A percentile compares a stretch with the other conserved stretches of the same genome.
Conservation (phyloP, 2,329 filamentous ascomycete genomes). For the Coleophoma eucalyptorum region DNA sequence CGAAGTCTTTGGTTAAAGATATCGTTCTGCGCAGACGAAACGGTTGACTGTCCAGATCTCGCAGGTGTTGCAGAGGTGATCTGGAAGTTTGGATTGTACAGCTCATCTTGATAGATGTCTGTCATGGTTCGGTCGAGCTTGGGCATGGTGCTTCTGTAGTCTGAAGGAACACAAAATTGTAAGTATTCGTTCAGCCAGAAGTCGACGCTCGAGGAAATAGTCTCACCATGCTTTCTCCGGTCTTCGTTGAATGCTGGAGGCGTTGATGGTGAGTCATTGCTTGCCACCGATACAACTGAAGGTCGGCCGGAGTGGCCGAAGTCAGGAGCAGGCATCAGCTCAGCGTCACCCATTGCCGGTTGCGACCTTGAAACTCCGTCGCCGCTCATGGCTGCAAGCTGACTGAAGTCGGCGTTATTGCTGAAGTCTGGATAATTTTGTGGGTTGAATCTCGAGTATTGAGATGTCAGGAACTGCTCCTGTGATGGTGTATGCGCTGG, state of each 20-base stretch:
- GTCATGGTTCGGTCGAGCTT: conserved; percentile 86
- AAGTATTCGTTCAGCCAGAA: conserved; percentile 62
- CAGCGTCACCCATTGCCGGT: conserved; percentile 14
- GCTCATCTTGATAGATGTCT: conserved; percentile 78
- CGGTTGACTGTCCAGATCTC: conserved; percentile 36
- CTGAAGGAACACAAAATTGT: conserved; percentile 45
- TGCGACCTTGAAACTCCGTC: conserved; percentile 11
- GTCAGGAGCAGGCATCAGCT: conserved; percentile 25
- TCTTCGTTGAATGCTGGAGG: conserved; percentile 48
- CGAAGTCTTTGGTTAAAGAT: conserved; percentile 74
- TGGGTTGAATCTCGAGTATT: conserved; percentile 30
- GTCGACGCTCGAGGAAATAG: conserved; percentile 22
- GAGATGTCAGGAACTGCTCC: conserved; percentile 23
- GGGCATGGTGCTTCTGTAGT: conserved; percentile 57
- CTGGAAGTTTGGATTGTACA: conserved; percentile 70
- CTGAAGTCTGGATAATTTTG: conserved; percentile 39
- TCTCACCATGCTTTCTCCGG: conserved; percentile 53
- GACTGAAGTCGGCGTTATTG: conserved; percentile 18
- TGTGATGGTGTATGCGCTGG: conserved; percentile 27
- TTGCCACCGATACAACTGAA: conserved; percentile 57
- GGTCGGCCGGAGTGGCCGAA: conserved; percentile 19
- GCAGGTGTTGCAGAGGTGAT: conserved; percentile 53
- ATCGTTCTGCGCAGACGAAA: conserved; percentile 48
- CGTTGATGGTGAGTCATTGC: conserved; percentile 58
- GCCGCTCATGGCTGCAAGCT: conserved; percentile 19